Conservation (phyloP, 768 basidiomycete species). For the Daedaleopsis nitida region DNA sequence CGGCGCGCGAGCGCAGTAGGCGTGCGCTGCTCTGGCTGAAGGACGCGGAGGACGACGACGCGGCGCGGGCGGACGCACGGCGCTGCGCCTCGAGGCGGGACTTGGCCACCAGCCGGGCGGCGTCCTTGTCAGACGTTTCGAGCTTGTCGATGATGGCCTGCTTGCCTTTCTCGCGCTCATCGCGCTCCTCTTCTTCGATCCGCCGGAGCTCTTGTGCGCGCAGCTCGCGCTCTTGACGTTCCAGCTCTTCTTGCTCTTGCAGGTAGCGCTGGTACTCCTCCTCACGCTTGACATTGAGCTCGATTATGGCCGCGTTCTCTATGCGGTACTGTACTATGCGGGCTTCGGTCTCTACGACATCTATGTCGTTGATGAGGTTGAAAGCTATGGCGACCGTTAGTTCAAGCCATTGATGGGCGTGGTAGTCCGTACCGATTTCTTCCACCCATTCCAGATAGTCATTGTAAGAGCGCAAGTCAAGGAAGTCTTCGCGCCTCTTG, state of each 20-base stretch:
- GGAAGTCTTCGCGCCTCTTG: slow-evolving; percentile 89
- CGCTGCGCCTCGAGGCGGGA: slow-evolving; percentile 66
- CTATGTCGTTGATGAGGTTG: slow-evolving; percentile 91
- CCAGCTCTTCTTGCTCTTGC: slow-evolving; percentile 80
- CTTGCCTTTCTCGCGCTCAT: slow-evolving; percentile 70
- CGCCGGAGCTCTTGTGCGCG: slow-evolving; percentile 66
- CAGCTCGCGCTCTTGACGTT: slow-evolving; percentile 67
- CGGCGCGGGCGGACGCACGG: slow-evolving; percentile 55
- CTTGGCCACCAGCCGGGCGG: slow-evolving; percentile 68
- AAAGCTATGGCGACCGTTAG: slow-evolving; percentile 59
- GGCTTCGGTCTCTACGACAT: slow-evolving; percentile 78
- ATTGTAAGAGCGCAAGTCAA: slow-evolving; percentile 78
- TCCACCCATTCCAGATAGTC: slow-evolving; percentile 97
- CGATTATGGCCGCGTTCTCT: slow-evolving; percentile 82
- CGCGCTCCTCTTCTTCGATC: slow-evolving; percentile 75
- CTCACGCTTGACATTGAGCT: slow-evolving; percentile 81
- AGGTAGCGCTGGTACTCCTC: slow-evolving; percentile 73
- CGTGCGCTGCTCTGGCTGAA: slow-evolving; percentile 31
- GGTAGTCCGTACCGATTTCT: slow-evolving; percentile 66
- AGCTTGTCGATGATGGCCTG: slow-evolving; percentile 80
- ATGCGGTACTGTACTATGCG: slow-evolving; percentile 77
- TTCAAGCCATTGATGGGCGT: background rate
- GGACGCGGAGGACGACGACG: slow-evolving; percentile 32
- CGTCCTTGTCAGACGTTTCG: slow-evolving; percentile 75
- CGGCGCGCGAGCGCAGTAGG: slow-evolving; percentile 62